Conservation (phyloP, 495 filamentous ascomycete genomes). For the Cenococcum geophilum region DNA sequence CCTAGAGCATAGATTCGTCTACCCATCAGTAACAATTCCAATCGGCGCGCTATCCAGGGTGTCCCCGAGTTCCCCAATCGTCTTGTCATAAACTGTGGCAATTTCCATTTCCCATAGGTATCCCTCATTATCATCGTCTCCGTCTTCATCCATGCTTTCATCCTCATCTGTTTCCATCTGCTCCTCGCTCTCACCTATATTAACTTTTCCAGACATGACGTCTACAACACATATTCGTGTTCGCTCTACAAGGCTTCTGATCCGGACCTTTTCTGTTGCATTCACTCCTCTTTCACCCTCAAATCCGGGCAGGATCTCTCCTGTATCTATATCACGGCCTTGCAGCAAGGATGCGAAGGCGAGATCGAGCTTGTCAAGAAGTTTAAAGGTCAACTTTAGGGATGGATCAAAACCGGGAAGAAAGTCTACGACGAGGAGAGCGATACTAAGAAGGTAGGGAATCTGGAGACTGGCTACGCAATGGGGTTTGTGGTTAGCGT, state of each 20-base stretch:
- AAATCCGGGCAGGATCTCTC: slow-evolving; percentile 61
- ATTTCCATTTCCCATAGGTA: slow-evolving; percentile 59
- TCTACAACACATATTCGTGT: slow-evolving; percentile 62
- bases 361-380: slow-evolving; percentile 70
- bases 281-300: slow-evolving; percentile 39
- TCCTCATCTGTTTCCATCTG: slow-evolving; percentile 34
- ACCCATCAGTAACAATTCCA: slow-evolving; percentile 37
- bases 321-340: slow-evolving; percentile 60
- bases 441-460: slow-evolving; percentile 72
- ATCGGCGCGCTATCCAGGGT: slow-evolving; percentile 44
- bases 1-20: neutral
- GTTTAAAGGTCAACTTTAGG: slow-evolving; percentile 54
- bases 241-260: slow-evolving; percentile 67
- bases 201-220: slow-evolving; percentile 43
- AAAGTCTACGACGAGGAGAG: slow-evolving; percentile 59
- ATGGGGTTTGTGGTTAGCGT: neutral
- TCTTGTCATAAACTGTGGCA: slow-evolving; percentile 70
- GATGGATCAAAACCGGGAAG: slow-evolving; percentile 62
- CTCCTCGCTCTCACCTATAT: slow-evolving; percentile 36
- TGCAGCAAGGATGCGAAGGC: slow-evolving; percentile 66
- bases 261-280: slow-evolving; percentile 74
- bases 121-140: slow-evolving; percentile 38
- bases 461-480: slow-evolving; percentile 69
- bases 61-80: slow-evolving; percentile 64
- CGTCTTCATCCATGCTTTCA: slow-evolving; percentile 35